These are phyloP conservation scores for Talaromyces amestolkiae DNA, from an alignment of 2,329 filamentous ascomycete species.

Conservation along the genomic window DNA sequence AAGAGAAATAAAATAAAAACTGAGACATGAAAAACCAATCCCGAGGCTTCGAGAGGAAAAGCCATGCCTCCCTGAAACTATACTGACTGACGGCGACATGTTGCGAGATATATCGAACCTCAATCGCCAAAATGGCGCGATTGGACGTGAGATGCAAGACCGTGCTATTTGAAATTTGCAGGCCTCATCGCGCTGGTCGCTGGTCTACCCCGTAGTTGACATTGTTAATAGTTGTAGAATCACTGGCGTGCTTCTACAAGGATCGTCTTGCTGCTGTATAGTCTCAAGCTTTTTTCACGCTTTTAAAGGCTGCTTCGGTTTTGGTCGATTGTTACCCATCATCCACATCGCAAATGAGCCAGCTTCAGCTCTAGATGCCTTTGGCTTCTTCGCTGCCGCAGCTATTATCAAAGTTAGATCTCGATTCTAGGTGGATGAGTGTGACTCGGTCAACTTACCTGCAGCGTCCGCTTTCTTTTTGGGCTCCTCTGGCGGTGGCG, in stretches of 20 bases:
- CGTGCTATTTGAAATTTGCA: not conserved
- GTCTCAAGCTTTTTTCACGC: conserved; percentile 47
- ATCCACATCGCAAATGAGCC: conserved; percentile 46
- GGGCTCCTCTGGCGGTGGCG: conserved; percentile 27
- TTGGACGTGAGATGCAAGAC: not conserved
- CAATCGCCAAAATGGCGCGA: not conserved
- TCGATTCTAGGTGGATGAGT: not conserved
- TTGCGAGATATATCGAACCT: not conserved
- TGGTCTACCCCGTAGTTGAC: not conserved
- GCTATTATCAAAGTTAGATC: conserved; percentile 8
- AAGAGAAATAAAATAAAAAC: not conserved
- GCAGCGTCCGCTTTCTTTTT: conserved; percentile 35
- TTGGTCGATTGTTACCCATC: conserved; percentile 36
- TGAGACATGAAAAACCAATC: conserved; percentile 45
- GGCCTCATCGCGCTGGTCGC: not conserved
- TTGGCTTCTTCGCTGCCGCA: conserved; percentile 34
- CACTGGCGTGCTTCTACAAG: conserved; percentile 32
- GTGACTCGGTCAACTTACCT: conserved; percentile 29
- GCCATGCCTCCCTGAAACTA: conserved; percentile 42
- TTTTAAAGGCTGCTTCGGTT: conserved; percentile 43
- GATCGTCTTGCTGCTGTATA: conserved; percentile 30
- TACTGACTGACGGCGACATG: conserved; percentile 3
- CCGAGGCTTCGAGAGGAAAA: conserved; percentile 44
- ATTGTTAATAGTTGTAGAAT: conserved; percentile 15
- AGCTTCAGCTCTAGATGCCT: conserved; percentile 28